Evolutionary conservation across 805 yeast species (phyloP), one percentile per base, ranked within the genome.

Genomic region (Cyberlindnera euphorbiae): DNA sequence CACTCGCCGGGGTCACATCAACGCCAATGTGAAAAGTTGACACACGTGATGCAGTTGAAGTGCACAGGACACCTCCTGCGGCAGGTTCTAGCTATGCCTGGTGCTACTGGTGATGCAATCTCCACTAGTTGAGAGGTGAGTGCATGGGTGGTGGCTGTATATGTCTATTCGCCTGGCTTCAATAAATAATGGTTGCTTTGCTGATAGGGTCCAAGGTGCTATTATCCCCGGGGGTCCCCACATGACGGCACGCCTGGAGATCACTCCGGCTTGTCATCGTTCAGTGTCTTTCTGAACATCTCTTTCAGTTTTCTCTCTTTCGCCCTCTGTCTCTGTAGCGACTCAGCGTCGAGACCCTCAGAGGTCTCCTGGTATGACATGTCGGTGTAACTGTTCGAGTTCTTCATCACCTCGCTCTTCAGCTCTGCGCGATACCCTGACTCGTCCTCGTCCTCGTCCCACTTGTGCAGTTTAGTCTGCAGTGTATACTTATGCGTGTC

Each of bases 381-480:
- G 17, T 51, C 57, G 3, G 47, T 49, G 27, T 48, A 51, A 24
- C 53, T 49, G 30, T 49, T 49, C 4, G 54, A 42, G 35, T 52
- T 50, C 38, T 46, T 44, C 26, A 48, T 7, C 15, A 49, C 44
- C 13, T 54, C 57, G 2, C 36, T 39, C 32, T 47, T 49, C 33
- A 47, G 37, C 34, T 53, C 59, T 1, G 34, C 35, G n/a, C 41
- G 18, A 24, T 42, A 49, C 12, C 26, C 39, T 8, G 33, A 34
- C 14, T 36, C 42, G 14, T 44, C 44, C n/a, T 62, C 68, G 15
- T 65, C 72, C 11, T 71, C 69, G 17, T 75, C 77, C 95, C 96
- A 87, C 18, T 82, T 81, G 27, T 69, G 71, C 44, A 89, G 52
- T 26, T 69, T 72, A 0, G 90, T 82, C 46, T 72, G 62, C 35